Evolutionary conservation across 2,329 filamentous ascomycete genomes (phyloP), one percentile per base, ranked within the genome.

Genomic region (Stemphylium beticola): DNA sequence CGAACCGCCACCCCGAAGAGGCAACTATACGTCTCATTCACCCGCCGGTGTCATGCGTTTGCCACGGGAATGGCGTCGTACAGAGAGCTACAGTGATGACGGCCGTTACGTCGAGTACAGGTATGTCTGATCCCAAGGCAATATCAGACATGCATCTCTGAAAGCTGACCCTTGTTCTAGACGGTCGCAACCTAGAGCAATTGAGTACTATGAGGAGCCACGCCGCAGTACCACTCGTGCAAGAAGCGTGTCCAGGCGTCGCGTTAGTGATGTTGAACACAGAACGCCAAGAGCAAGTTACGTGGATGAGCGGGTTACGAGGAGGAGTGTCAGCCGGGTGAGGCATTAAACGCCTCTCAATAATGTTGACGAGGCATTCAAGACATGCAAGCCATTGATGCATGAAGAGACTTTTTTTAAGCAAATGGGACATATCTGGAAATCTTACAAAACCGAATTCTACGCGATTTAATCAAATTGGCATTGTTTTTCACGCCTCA

Each of bases 1-100:
- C 39, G 71, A 74, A 39, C 71, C 71, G 0, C 71, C 71, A 1
- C 69, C 66, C 1, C 63, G 72, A 42, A 57, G 60, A 17, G 71
- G 69, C 32, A 68, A 67, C 53, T 73, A 61, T 56, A 72, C 69
- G 1, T 67, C 72, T 3, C 71, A 75, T 42, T 63, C 68, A 1
- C 71, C 68, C 8, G 71, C 69, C 1, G 71, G 70, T 55, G 65
- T 68, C 2, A 70, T 72, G 53, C 68, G 70, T 8, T 52, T 75
- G 5, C 71, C 72, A 29, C 66, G 69, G 24, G 68, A 67, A 41
- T 74, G 71, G 61, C 65, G 66, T 7, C 62, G 69, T 10, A 61
- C 58, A 4, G 60, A 53, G 17, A 61, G 50, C 24, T 53, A 58
- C 37, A 65, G 62, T 40, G 65, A 68, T 14, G 59, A 62, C 17